Base-by-base conservation (phyloP, 169 alveolate genomes). In the Plasmodium gonderi region DNA sequence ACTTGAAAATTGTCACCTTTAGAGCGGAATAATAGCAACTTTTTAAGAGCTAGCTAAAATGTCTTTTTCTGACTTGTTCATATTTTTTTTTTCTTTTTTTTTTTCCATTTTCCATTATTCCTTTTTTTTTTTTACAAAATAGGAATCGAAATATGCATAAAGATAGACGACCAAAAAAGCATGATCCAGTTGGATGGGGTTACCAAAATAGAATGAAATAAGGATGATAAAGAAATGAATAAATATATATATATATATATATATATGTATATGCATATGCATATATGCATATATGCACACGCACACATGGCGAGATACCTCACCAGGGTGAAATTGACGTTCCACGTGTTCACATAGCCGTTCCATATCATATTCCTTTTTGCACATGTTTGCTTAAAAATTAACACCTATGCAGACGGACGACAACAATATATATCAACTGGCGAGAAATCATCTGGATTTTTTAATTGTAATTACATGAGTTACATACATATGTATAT, bases 71-170 rank as follows among this genome's bases (percentile, higher is more conserved):
- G 72, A 54, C 72, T 54, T 54, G 72, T 54, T 54, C 72, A 54
- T 54, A 36, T 74, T 31, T 72, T 23, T 31, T 74, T 36, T 74
- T 67, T 26, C 40, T 78, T 78, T 40, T 64, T 64, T 64, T 80
- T 40, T 67, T n/a, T n/a, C n/a, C n/a, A n/a, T n/a, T n/a, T n/a
- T n/a, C n/a, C n/a, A n/a, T n/a, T n/a, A n/a, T n/a, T n/a, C n/a
- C n/a, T n/a, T n/a, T 81, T 82, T 81, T 68, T 69, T 68, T 36
- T 33, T n/a, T 14, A 0, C 17, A 29, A 26, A 29, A 31, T 44
- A 82, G 91, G 91, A 20, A 68, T 82, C 44, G 91, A 82, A 82
- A 82, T 82, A 68, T 36, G 72, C 54, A 45, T 82, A 38, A 68
- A 72, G 60, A 82, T 82, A 26, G 82, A 47, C 36, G 91, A 69